A percentile compares a stretch with the other conserved stretches of the same genome.
Conservation (phyloP, 2,329 filamentous ascomycete species). For the Colletotrichum navitas region DNA sequence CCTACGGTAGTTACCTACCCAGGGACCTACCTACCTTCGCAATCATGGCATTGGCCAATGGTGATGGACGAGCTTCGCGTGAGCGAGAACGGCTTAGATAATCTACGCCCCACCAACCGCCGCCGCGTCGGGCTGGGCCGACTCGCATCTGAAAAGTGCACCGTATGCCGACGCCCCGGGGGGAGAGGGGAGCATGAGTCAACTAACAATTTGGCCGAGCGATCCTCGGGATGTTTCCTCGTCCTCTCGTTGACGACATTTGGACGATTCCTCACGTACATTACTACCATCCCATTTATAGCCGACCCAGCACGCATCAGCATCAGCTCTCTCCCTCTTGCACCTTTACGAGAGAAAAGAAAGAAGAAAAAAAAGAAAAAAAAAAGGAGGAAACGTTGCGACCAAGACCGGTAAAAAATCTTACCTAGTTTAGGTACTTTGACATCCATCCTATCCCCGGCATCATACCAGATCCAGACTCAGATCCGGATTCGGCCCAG, state of each 20-base stretch:
- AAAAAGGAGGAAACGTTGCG: background rate
- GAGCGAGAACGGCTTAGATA: background rate
- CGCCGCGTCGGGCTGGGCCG: background rate
- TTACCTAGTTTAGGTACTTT: background rate
- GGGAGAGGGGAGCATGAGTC: slow-evolving; percentile 20
- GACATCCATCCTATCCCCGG: background rate
- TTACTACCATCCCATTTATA: background rate
- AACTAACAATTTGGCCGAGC: slow-evolving; percentile 22
- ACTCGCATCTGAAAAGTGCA: slow-evolving; percentile 1
- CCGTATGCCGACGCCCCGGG: background rate
- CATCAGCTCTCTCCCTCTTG: background rate
- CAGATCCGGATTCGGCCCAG: slow-evolving; percentile 4
- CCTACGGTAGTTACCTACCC: too few relatives aligned
- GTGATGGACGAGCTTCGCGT: background rate
- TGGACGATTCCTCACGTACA: background rate
- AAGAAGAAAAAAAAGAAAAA: too few relatives aligned
- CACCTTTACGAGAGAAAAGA: too few relatives aligned
- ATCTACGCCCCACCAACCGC: background rate
- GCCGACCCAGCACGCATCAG: background rate
- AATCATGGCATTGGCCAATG: background rate
- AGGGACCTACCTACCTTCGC: background rate
- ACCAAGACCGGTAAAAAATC: background rate
- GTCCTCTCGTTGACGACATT: slow-evolving; percentile 3
- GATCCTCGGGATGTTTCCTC: slow-evolving; percentile 13
- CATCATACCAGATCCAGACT: background rate